Evolutionary conservation across 2,329 filamentous ascomycete species (phyloP), one percentile per base, ranked within the genome.

Genomic region (Didymella pinodella): DNA sequence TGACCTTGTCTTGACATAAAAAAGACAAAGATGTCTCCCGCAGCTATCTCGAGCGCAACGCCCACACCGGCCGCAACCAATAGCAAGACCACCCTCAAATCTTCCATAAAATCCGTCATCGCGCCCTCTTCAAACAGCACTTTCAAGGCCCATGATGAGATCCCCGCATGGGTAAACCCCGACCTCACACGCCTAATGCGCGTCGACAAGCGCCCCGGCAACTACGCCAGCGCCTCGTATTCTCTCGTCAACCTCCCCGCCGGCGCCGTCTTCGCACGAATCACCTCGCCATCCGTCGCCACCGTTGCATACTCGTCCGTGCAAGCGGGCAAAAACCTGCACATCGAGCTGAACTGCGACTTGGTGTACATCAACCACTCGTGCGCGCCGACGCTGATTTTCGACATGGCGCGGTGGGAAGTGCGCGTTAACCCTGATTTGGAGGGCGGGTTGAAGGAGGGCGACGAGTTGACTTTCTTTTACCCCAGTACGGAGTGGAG

Each of bases 401-500:
- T 86, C 64, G 83, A 86, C 65, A 84, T 85, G 77, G 54, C 56
- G 43, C 54, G 63, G 4, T 74, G 72, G 71, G 83, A 83, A 66
- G 78, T 91, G 63, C 78, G 88, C 26, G 86, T 85, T 11, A 85
- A 84, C 7, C 84, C 62, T 7, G 69, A 69, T 2, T 51, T 66
- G 7, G 64, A 63, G 16, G 62, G 56, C 1, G 75, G 73, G 0
- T 49, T 77, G 51, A 75, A 71, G 34, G 71, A 61, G 8, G 79
- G 79, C 1, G 78, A 80, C 34, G 76, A 79, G 51, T 59, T 81
- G 44, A 77, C 78, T 72, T 92, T 91, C 79, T 92, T 91, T 78
- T 92, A 92, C 68, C 88, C 89, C 4, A 90, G 87, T 53, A 91
- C 88, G 1, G 89, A 92, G 77, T 92, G 88, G 88, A 70, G 81